phyloP scores from a whole-genome alignment of 2,329 filamentous ascomycete genomes.

The Hortaea sp. region DNA sequence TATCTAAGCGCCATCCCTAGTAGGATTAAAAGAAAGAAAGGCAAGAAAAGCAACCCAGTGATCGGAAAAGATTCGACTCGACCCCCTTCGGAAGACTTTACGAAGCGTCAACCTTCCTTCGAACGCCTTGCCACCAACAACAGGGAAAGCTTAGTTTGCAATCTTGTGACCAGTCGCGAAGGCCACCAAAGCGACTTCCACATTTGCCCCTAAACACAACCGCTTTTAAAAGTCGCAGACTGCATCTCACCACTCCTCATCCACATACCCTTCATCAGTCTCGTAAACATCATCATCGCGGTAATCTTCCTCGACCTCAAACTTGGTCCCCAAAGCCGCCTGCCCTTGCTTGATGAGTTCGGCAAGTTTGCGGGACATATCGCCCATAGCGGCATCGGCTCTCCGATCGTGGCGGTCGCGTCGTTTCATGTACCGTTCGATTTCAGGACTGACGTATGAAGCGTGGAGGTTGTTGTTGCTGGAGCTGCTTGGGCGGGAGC shows the following conservation, averaged over 20 bases:
- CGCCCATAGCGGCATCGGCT: constrained; percentile 66
- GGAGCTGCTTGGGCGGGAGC: constrained; percentile 11
- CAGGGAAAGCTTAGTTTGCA: too few relatives aligned
- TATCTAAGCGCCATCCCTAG: neutral
- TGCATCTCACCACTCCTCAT: constrained; percentile 16
- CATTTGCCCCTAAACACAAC: too few relatives aligned
- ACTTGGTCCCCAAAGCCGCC: constrained; percentile 59
- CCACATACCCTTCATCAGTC: constrained; percentile 16
- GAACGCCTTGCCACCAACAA: too few relatives aligned
- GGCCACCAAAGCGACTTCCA: too few relatives aligned
- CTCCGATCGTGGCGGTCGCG: constrained; percentile 64
- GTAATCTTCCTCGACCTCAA: constrained; percentile 25
- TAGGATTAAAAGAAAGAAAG: neutral
- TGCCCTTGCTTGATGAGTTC: constrained; percentile 84
- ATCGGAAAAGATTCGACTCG: too few relatives aligned
- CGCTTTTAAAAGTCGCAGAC: too few relatives aligned
- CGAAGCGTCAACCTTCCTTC: too few relatives aligned
- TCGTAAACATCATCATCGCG: neutral
- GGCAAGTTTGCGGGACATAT: constrained; percentile 68
- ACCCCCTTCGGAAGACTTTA: too few relatives aligned
- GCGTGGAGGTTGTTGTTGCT: neutral
- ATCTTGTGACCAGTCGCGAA: too few relatives aligned
- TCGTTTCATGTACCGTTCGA: constrained; percentile 62
- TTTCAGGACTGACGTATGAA: constrained; percentile 46
- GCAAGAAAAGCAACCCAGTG: neutral